A percentile compares a stretch with the other conserved stretches of the same genome.
phyloP scores from a whole-genome alignment of 2,329 filamentous ascomycete genomes.

The Pseudocercospora eumusae region DNA sequence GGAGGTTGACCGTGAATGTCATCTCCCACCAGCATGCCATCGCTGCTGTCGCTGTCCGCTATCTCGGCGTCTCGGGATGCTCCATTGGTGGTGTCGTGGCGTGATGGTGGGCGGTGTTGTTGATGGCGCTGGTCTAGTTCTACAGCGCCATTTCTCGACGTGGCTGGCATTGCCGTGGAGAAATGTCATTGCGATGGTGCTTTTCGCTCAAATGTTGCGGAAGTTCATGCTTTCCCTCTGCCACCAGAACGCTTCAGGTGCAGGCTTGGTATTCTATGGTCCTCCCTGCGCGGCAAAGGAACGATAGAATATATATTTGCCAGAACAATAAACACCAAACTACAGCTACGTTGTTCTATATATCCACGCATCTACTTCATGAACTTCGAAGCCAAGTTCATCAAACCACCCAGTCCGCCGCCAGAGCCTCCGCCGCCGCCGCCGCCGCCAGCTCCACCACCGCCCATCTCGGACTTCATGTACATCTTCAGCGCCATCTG shows the following conservation, averaged over 20 bases:
- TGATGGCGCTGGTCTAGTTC: slow-evolving; percentile 6
- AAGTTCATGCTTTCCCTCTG: slow-evolving; percentile 11
- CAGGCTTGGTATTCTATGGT: slow-evolving; percentile 1
- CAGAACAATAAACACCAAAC: too few species aligned
- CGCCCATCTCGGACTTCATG: slow-evolving; percentile 68
- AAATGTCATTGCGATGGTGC: slow-evolving; percentile 20
- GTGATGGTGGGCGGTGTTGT: slow-evolving; percentile 9
- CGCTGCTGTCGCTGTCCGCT: slow-evolving; percentile 2
- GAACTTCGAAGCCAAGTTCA: slow-evolving; percentile 64
- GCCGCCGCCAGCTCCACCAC: slow-evolving; percentile 49
- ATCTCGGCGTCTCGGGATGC: neutral
- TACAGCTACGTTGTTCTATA: too few species aligned
- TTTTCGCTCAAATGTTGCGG: neutral
- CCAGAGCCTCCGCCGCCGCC: slow-evolving; percentile 41
- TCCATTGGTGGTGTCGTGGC: neutral
- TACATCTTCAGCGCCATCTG: slow-evolving; percentile 92
- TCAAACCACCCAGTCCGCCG: slow-evolving; percentile 47
- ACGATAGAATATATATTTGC: neutral
- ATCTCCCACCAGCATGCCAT: slow-evolving; percentile 16
- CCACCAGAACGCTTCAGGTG: too few species aligned
- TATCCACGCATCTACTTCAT: too few species aligned
- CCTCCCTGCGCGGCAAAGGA: neutral
- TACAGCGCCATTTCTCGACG: slow-evolving; percentile 12
- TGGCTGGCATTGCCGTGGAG: slow-evolving; percentile 15
- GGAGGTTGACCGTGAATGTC: slow-evolving; percentile 30